Base-by-base conservation (phyloP, 768 basidiomycete species). In the Pilatotrama ljubarskyi region DNA sequence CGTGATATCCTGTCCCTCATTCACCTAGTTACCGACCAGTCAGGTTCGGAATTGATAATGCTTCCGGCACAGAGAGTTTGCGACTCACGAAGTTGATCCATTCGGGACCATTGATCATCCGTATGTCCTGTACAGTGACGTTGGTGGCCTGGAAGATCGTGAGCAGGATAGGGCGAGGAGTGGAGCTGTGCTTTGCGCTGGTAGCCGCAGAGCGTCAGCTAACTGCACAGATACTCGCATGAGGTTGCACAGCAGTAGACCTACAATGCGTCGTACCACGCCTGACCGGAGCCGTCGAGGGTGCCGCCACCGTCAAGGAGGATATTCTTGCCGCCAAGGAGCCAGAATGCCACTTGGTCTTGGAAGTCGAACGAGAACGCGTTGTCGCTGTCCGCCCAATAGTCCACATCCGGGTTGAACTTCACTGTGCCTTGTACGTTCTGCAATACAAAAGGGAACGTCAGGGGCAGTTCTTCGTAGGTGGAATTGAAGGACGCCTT, bases 281-380 rank as follows among this genome's bases (percentile, higher is more conserved):
- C 72, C 73, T 87, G 85, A 11, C 87, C 87, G 32, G 80, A 78
- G 17, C 85, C 87, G 66, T 87, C 84, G 17, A 89, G 75, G 2
- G 83, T 84, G 11, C 86, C 86, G 36, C 86, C 85, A 7, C 87
- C 86, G 55, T 81, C 78, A 20, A 84, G 65, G 8, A 72, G 32
- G 40, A 83, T 74, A 58, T 82, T 80, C 29, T 74, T 70, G 5
- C 83, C 83, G 26, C 82, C 82, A 2, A 84, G 68, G 4, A 83
- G 71, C 83, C 83, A 86, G 65, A 82, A 83, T 5, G 82, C 78
- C 24, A 80, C 69, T 64, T 82, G 81, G 0, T 76, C 79, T 66
- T 84, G 83, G 72, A 82, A 85, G 15, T 78, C 71, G 55, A 84
- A 80, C 53, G 74, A 75, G 66, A 84, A 83, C 5, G 71, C 81